Base-by-base conservation (phyloP, 1,139 yeast genomes). In the Taiozyma sp. region DNA sequence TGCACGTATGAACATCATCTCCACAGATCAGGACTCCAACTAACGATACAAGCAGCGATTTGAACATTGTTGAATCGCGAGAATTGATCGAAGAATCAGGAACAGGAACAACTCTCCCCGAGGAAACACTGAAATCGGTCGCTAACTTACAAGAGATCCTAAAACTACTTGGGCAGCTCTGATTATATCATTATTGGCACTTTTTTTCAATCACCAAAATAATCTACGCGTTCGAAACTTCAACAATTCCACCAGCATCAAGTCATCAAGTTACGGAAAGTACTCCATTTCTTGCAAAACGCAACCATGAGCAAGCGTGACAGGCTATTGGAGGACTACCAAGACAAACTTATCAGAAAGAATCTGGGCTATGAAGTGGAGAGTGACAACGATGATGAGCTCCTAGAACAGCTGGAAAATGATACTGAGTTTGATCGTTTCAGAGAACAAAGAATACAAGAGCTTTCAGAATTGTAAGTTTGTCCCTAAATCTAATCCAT, bases 341-440 rank as follows among this genome's bases (percentile, higher is more conserved):
- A 76, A 57, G 75, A 73, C 14, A 62, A 70, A 23, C 65, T 58
- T 1, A 52, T 57, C 22, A 56, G 53, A 41, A 51, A 48, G 43
- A 57, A 57, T 10, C 59, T 57, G 6, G 66, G 64, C 1, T 52
- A 62, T 30, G 69, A 65, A 23, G 63, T 61, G n/a, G 79, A 72
- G 14, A 62, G 75, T 54, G 64, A 71, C 54, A 61, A 76, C 55
- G 69, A 83, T 52, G 85, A 79, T 54, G 72, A 75, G 45, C 64
- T 85, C 45, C 67, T 81, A 39, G 75, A 76, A 49, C 74, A 81
- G 27, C 70, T 96, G 36, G 82, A 65, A 57, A 81, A 88, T 59
- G 90, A 89, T 65, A 80, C 81, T 23, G 89, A 87, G 58, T 72
- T 89, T 51, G 87, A 88, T 63, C 84, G 80, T 30, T 91, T 91